phyloP scores from a whole-genome alignment of 306 rosid species.

The Malus fusca region DNA sequence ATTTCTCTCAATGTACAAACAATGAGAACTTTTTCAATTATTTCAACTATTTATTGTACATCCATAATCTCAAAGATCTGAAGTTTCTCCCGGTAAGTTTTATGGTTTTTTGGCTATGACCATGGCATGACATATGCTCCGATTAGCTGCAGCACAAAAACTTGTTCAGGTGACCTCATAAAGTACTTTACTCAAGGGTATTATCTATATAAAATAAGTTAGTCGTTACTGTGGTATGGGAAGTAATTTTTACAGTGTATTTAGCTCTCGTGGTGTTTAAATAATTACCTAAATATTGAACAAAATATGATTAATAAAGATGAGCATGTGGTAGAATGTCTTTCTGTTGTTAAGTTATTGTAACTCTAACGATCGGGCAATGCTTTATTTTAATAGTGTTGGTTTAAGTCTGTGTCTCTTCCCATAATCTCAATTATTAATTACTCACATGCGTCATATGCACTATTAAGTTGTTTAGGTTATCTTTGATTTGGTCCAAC shows the following conservation, averaged over 20 bases:
- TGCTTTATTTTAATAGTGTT: constrained; percentile 7
- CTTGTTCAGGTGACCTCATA: too few relatives aligned
- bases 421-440: not conserved
- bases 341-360: not conserved
- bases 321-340: constrained; percentile 22
- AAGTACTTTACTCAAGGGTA: too few relatives aligned
- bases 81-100: too few relatives aligned
- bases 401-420: constrained; percentile 3
- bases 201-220: too few relatives aligned
- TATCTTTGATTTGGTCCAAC: constrained; percentile 26
- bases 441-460: constrained; percentile 31
- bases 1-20: too few relatives aligned
- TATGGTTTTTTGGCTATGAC: too few relatives aligned
- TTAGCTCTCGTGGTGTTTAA: not conserved
- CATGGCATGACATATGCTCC: too few relatives aligned
- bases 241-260: not conserved
- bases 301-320: not conserved
- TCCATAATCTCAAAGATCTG: too few relatives aligned
- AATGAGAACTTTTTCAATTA: too few relatives aligned
- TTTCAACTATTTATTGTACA: too few relatives aligned
- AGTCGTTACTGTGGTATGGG: not conserved
- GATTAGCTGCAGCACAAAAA: too few relatives aligned
- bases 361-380: constrained; percentile 16
- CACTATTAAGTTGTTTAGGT: constrained; percentile 10
- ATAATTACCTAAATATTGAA: not conserved